Evolutionary conservation across 805 yeast genomes (phyloP), one percentile per base, ranked within the genome.

Genomic region (Alloascoidea hylecoeti): DNA sequence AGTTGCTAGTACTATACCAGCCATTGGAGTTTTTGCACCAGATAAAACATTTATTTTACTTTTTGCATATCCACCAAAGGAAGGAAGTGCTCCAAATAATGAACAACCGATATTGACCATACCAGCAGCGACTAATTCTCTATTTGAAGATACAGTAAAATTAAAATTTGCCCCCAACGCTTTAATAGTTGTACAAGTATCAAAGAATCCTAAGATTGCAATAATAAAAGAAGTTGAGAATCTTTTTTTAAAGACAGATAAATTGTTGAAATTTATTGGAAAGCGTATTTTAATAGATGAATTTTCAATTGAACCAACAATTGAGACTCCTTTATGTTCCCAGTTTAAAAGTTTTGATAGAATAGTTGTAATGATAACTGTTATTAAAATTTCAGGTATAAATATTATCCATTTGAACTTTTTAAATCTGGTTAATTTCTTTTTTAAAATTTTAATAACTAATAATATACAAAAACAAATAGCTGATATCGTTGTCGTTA

Each of bases 61-160:
- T 49, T 96, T 69, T 2, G 96, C 97, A 51, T 88, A 89, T 0
- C 97, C 97, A 5, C 97, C 98, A 64, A 88, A 88, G 0, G 94
- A 74, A 0, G 98, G 96, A 13, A 89, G 60, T 0, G 86, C 80
- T 18, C 70, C 60, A 39, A 69, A 57, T 19, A 62, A 41, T 2
- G 84, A 69, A 0, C 77, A 76, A 0, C 68, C 57, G 2, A 85
- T 42, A 47, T 88, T 89, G 40, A 80, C 73, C 12, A 70, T 57
- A 1, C 98, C 97, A 18, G 89, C 61, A 0, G 96, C 96, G 3
- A 92, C 86, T 33, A 89, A 60, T 53, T 89, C 98, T 42, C 96
- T 70, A 55, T 92, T 88, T n/a, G 94, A 73, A 0, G 95, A 82
- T 5, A 86, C 49, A 13, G 52, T 47, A 32, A 51, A 37, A 23